phyloP scores from a whole-genome alignment of 306 rosid species.

The Phaseolus lunatus region DNA sequence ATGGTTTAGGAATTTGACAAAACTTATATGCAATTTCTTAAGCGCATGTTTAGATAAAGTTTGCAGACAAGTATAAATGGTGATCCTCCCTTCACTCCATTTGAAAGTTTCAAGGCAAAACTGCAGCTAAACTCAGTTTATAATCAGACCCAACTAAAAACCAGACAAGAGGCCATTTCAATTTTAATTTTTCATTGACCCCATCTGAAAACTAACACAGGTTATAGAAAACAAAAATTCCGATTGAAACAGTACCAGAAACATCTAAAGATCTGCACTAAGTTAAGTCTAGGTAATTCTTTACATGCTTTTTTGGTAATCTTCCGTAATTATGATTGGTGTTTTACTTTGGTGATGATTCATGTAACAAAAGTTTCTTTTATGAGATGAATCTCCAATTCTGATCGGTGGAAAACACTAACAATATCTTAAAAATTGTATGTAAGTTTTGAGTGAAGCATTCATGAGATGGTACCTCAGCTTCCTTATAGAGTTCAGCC shows the following conservation, averaged over 20 bases:
- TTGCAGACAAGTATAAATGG: background rate
- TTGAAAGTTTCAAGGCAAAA: background rate
- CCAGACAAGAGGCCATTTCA: background rate
- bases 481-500: constrained; percentile 76
- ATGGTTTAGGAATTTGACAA: background rate
- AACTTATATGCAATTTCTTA: background rate
- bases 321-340: background rate
- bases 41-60: background rate
- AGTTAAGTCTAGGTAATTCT: background rate
- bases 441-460: background rate
- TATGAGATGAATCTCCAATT: too few species aligned
- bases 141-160: background rate
- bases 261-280: background rate
- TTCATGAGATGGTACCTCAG: constrained; percentile 54
- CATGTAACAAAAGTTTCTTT: background rate
- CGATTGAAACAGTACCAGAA: background rate
- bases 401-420: background rate
- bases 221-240: background rate
- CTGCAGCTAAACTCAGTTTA: background rate
- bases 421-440: background rate
- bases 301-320: background rate
- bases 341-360: background rate
- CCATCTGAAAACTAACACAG: background rate
- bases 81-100: background rate
- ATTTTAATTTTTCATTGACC: background rate